phyloP scores from a whole-genome alignment of 306 rosid genomes.

The Lathyrus sativus region DNA sequence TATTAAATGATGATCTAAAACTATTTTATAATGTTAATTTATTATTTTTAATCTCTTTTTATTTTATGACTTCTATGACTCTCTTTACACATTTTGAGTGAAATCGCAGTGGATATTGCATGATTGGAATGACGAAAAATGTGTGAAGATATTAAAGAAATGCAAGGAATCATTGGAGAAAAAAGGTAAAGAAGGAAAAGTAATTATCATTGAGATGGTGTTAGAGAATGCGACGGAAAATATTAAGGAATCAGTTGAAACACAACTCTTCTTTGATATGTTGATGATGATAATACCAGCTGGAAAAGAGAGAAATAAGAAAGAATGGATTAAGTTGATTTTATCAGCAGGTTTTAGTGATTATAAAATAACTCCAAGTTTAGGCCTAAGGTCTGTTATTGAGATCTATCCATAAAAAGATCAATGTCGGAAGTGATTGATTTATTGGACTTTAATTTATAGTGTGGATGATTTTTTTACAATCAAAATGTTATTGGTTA shows the following conservation, averaged over 20 bases:
- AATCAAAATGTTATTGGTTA: no score
- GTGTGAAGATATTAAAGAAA: constrained; percentile 14
- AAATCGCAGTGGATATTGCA: constrained; percentile 16
- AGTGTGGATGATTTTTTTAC: no score
- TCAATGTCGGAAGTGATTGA: no score
- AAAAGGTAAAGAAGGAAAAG: constrained; percentile 28
- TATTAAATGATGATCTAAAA: no score
- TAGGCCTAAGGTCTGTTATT: constrained; percentile 12
- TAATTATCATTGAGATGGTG: constrained; percentile 26
- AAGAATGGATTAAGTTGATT: constrained; percentile 31
- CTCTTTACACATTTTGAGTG: neutral
- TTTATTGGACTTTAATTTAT: no score
- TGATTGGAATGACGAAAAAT: constrained; percentile 25
- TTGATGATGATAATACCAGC: neutral
- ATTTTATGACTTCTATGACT: neutral
- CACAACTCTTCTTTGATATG: constrained; percentile 17
- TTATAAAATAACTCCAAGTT: constrained; percentile 13
- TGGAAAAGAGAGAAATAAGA: constrained; percentile 17
- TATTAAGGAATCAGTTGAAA: neutral
- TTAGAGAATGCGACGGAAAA: neutral
- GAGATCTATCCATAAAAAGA: constrained; percentile 24
- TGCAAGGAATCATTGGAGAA: constrained; percentile 30
- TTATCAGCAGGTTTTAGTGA: neutral
- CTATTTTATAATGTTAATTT: no score
- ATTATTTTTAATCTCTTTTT: no score